Percentiles rank a stretch among this genome's conserved stretches.
Conservation (phyloP, 106 monocot genomes). For the Hemerocallis citrina region DNA sequence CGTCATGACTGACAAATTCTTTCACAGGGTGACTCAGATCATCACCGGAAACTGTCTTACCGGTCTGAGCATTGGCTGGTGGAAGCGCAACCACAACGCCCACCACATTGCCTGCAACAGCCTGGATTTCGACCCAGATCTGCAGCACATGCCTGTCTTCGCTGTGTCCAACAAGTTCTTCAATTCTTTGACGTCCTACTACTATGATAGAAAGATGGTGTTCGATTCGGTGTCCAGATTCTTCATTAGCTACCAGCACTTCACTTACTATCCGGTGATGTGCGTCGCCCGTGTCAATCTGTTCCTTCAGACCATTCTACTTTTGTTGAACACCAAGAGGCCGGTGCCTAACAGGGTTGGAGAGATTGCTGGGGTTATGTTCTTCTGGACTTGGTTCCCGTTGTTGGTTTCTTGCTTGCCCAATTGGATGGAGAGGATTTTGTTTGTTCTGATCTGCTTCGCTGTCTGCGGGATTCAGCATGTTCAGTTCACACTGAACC, state of each 20-base stretch:
- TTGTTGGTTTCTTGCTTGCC: constrained; percentile 45
- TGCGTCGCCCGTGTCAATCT: constrained; percentile 49
- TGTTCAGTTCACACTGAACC: constrained; percentile 52
- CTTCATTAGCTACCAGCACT: constrained; percentile 57
- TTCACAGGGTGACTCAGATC: constrained; percentile 20
- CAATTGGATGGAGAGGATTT: constrained; percentile 34
- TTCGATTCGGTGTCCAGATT: constrained; percentile 34
- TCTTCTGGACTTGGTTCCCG: constrained; percentile 58
- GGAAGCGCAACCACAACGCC: constrained; percentile 70
- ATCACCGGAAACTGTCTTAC: constrained; percentile 43
- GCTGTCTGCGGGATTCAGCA: constrained; percentile 39
- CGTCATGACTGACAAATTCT: constrained; percentile 19
- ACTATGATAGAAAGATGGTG: constrained; percentile 42
- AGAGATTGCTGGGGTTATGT: constrained; percentile 36
- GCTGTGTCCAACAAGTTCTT: constrained; percentile 45
- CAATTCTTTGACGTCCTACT: constrained; percentile 36
- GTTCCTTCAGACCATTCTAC: constrained; percentile 35
- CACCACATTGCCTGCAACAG: constrained; percentile 77
- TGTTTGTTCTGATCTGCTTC: constrained; percentile 45
- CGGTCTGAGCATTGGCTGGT: constrained; percentile 63
- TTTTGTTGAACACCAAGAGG: constrained; percentile 16
- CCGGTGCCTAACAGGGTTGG: constrained; percentile 3
- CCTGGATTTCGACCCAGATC: constrained; percentile 62
- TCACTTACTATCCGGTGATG: constrained; percentile 62
- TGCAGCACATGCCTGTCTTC: constrained; percentile 64